phyloP scores from a whole-genome alignment of 768 basidiomycete genomes.

The Panus rudis region DNA sequence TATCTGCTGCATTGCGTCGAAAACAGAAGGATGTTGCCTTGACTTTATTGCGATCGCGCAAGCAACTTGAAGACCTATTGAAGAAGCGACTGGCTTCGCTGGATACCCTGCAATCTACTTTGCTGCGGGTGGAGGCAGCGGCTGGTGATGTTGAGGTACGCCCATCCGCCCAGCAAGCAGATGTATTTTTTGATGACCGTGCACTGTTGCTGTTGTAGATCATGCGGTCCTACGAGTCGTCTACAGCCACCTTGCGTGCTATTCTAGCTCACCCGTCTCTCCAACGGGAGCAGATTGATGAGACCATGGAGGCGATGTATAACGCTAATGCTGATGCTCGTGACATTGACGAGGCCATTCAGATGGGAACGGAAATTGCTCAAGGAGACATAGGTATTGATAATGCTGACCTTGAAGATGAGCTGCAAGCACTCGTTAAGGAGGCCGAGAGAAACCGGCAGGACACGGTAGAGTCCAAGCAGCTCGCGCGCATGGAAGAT shows the following conservation, averaged over 20 bases:
- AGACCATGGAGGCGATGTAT: conserved; percentile 83
- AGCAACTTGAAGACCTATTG: conserved; percentile 72
- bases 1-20: conserved; percentile 54
- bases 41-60: conserved; percentile 72
- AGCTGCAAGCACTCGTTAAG: conserved; percentile 51
- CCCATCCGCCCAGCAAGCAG: conserved; percentile 3
- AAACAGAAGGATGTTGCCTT: conserved; percentile 72
- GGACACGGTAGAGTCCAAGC: conserved; percentile 3
- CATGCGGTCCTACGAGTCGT: conserved; percentile 79
- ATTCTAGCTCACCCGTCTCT: conserved; percentile 79
- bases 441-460: conserved; percentile 32
- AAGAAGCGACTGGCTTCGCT: conserved; percentile 68
- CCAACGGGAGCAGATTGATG: conserved; percentile 70
- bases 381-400: conserved; percentile 38
- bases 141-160: conserved; percentile 81
- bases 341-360: conserved; percentile 77
- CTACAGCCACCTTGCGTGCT: conserved; percentile 65
- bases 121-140: conserved; percentile 82
- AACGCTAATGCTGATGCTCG: conserved; percentile 75
- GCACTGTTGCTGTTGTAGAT: conserved; percentile 43
- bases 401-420: conserved; percentile 55
- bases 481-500: conserved; percentile 6
- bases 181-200: not conserved
- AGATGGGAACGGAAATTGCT: conserved; percentile 57
- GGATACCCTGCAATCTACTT: conserved; percentile 65